Evolutionary conservation across 192 early-diverging fungal genomes (phyloP), one percentile per base, ranked within the genome.

Genomic region (Coemansia sp.): DNA sequence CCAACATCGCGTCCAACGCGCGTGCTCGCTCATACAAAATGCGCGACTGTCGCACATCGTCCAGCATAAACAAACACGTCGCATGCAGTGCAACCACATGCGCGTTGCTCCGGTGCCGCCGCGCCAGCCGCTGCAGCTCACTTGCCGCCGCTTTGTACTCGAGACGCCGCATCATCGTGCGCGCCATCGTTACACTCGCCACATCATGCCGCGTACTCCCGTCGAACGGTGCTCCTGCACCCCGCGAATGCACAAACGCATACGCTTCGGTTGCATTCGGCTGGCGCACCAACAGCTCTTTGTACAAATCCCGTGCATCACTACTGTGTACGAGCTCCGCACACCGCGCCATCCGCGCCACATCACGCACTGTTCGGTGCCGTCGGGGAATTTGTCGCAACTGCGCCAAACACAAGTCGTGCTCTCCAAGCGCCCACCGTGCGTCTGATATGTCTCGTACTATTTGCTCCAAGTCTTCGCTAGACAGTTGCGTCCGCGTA

Each of bases 401-500:
- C 53, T 81, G 78, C 31, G 72, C 73, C 59, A 75, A 42, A 40
- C 78, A 81, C 65, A 75, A 37, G 47, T 81, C 78, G 51, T 58
- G 50, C 25, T 81, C 78, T 21, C 58, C 58, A 40, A 81, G 56
- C 40, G 46, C 36, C 72, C 73, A 81, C 12, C 78, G 72, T 26
- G 62, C 37, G 25, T 57, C 51, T 12, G 78, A 69, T 25, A 81
- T 81, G 28, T 66, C 69, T 11, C 78, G 64, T 2, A 73, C 78
- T 23, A 71, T 47, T 2, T 48, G 62, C 26, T 74, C 77, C 23
- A 79, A 48, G 42, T 73, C 67, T 3, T 53, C 64, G 10, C 64
- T 15, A 1, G 38, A 22, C 3, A 79, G 62, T 17, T 74, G 71
- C 1, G 59, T 23, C 12, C 77, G 63, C 12, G 31, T 46, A 2